These are phyloP conservation scores for Kuraishia capsulata DNA, from an alignment of 805 yeast species.

Conservation along the genomic window DNA sequence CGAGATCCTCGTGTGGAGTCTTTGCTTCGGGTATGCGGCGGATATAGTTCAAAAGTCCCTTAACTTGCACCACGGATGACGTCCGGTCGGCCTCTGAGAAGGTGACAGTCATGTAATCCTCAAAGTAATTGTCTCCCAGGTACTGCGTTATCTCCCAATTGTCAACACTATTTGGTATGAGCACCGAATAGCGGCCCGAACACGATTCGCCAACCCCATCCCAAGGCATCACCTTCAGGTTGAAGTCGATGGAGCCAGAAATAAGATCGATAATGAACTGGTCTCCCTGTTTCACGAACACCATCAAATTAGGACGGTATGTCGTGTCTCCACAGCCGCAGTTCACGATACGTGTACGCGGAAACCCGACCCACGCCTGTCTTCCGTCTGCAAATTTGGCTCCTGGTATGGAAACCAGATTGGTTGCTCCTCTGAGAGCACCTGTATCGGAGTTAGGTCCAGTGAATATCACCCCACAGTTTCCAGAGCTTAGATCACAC, in stretches of 20 bases:
- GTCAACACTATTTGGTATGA: constrained; percentile 26
- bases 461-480: constrained; percentile 5
- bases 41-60: constrained; percentile 17
- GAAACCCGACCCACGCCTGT: constrained; percentile 28
- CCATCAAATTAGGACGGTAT: constrained; percentile 28
- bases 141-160: constrained; percentile 13
- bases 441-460: constrained; percentile 1
- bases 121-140: constrained; percentile 1
- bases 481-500: constrained; percentile 7
- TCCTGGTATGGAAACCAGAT: constrained; percentile 5
- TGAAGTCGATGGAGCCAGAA: constrained; percentile 12
- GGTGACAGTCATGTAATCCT: constrained; percentile 24
- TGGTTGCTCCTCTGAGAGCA: constrained; percentile 8
- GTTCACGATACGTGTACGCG: constrained; percentile 25
- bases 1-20: neutral
- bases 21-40: neutral
- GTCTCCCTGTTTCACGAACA: constrained; percentile 10
- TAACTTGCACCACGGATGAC: constrained; percentile 24
- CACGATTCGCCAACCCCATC: constrained; percentile 3
- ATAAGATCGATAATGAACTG: constrained; percentile 5
- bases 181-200: constrained; percentile 19
- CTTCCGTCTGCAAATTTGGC: constrained; percentile 10
- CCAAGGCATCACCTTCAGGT: constrained; percentile 14
- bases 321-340: constrained; percentile 30
- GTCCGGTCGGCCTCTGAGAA: constrained; percentile 28